Evolutionary conservation across 306 rosid species (phyloP), one percentile per base, ranked within the genome.

Genomic region (Lathyrus oleraceus): DNA sequence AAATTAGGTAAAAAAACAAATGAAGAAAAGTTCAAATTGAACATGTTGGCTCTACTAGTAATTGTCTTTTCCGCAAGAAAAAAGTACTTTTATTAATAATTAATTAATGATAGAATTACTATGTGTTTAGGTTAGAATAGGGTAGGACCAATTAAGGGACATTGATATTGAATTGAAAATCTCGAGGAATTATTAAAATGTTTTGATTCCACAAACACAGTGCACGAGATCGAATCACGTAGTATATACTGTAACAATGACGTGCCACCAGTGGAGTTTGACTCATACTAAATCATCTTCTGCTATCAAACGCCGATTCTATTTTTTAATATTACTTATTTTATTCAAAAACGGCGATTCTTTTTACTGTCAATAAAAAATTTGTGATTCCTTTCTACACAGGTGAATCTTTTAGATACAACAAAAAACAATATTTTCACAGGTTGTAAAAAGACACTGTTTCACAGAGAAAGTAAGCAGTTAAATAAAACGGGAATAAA

Each of bases 351-450:
- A 56, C 38, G 16, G 38, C 15, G 61, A 56, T 25, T 56, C 38
- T 56, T 65, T 71, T 65, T 36, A 36, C 58, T 27, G 25, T 12
- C 39, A 2, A 19, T 5, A 63, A 49, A 35, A 48, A 45, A 49
- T 1, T 8, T 21, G 2, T 7, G 82, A 79, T 79, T 78, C 79
- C 27, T 42, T 78, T 75, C 20, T 42, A 61, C 54, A 7, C 5
- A 67, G 51, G 67, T 78, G 83, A 79, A 79, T 73, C 83, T 79
- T 67, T 61, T 19, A 61, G 21, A 79, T 51, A 30, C 5, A 39
- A 35, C 39, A 35, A 35, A 35, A 35, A 35, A 35, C 7, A 6
- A 6, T 35, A 35, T 35, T 35, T 35, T 35, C 39, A 32, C 39
- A 35, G 9, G 39, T 35, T 7, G 39, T 35, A 35, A 35, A 35